Percentiles rank a stretch among this genome's conserved stretches.
Conservation (phyloP, 176 grass and related monocot genomes). For the Oryza nivara region DNA sequence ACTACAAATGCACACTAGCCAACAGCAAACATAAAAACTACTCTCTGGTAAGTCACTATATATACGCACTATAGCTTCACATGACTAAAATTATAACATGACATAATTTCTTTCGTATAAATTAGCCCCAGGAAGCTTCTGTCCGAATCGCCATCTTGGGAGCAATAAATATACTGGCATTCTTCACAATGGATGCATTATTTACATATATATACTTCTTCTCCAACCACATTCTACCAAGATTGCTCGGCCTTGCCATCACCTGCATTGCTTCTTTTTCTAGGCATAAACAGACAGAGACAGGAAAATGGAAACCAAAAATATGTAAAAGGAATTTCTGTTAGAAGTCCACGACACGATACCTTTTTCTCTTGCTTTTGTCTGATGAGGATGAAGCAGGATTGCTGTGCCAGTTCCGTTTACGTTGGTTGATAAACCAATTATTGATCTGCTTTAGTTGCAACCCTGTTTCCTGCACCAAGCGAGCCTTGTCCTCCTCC, state of each 20-base stretch:
- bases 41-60: constrained; percentile 29
- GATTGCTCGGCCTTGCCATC: constrained; percentile 55
- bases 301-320: constrained; percentile 4
- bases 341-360: neutral
- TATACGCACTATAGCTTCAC: constrained; percentile 14
- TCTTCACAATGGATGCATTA: constrained; percentile 29
- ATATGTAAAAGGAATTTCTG: neutral
- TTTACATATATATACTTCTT: constrained; percentile 29
- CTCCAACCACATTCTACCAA: constrained; percentile 35
- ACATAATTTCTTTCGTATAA: neutral
- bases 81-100: constrained; percentile 40
- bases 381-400: constrained; percentile 60
- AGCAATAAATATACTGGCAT: constrained; percentile 43
- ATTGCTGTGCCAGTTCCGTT: constrained; percentile 98
- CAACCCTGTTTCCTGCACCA: constrained; percentile 93
- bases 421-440: constrained; percentile 99
- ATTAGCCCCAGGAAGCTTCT: neutral
- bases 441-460: constrained; percentile 99
- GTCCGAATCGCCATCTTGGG: neutral
- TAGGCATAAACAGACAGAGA: constrained; percentile 37
- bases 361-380: constrained; percentile 98
- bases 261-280: constrained; percentile 66
- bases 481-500: constrained; percentile 92
- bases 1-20: constrained; percentile 12
- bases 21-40: constrained; percentile 24